Percentiles rank a stretch among this genome's conserved stretches.
phyloP scores from a whole-genome alignment of 306 rosid genomes.

The Medicago ruthenica region DNA sequence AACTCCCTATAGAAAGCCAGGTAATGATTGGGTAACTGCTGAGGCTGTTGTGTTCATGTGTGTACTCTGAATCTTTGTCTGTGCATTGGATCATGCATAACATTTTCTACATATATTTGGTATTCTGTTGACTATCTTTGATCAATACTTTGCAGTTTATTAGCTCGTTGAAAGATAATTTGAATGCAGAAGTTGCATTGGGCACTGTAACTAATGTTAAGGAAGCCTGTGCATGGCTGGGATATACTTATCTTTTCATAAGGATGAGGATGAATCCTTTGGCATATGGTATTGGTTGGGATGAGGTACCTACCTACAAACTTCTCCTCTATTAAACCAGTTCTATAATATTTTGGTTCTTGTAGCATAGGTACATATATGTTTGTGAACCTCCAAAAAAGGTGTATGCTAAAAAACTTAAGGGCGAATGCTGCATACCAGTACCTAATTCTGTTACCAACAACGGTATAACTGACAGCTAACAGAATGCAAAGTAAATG shows the following conservation, averaged over 20 bases:
- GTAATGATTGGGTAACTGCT: conserved; percentile 49
- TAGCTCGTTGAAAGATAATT: conserved; percentile 93
- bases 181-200: conserved; percentile 97
- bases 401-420: conserved; percentile 10
- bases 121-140: conserved; percentile 32
- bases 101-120: conserved; percentile 25
- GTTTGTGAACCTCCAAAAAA: background rate
- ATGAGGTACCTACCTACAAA: conserved; percentile 69
- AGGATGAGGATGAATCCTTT: conserved; percentile 97
- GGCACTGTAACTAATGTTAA: conserved; percentile 97
- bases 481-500: conserved; percentile 2
- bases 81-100: conserved; percentile 13
- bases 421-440: conserved; percentile 16
- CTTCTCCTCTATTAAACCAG: conserved; percentile 27
- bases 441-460: background rate
- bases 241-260: conserved; percentile 94
- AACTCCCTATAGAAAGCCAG: conserved; percentile 98
- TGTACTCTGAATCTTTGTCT: conserved; percentile 29
- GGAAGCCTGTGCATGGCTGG: conserved; percentile 99
- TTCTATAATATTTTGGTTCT: conserved; percentile 23
- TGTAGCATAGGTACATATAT: conserved; percentile 3
- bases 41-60: conserved; percentile 20
- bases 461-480: conserved; percentile 19
- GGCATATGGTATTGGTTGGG: conserved; percentile 96
- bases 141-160: conserved; percentile 71